These are phyloP conservation scores for Pseudocercospora macadamiae DNA, from an alignment of 2,329 filamentous ascomycete genomes.

Conservation along the genomic window DNA sequence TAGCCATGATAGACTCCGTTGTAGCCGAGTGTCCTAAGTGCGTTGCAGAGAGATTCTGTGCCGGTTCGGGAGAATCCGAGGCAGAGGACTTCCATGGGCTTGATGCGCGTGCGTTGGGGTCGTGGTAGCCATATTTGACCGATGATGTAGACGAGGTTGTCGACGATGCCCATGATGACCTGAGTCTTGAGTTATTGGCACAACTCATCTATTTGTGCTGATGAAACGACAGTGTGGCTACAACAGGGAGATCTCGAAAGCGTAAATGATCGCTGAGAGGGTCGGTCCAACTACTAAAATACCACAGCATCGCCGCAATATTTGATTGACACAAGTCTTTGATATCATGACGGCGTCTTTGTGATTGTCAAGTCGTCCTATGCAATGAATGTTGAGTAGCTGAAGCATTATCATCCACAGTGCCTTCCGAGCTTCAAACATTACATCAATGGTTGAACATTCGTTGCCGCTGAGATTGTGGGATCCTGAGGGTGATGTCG, in stretches of 20 bases:
- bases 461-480: background rate
- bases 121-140: background rate
- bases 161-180: background rate
- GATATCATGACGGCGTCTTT: background rate
- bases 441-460: background rate
- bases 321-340: background rate
- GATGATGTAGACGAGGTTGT: conserved; percentile 2
- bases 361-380: background rate
- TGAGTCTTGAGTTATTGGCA: too few relatives aligned
- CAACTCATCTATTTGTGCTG: too few relatives aligned
- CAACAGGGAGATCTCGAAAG: too few relatives aligned
- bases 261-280: too few relatives aligned
- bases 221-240: background rate
- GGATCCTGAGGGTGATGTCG: background rate
- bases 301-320: background rate
- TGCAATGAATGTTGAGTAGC: background rate
- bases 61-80: conserved; percentile 6
- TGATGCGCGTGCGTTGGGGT: background rate
- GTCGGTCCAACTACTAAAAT: background rate
- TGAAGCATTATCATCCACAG: background rate
- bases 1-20: conserved; percentile 2
- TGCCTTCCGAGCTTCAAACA: background rate
- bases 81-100: conserved; percentile 4
- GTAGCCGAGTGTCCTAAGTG: background rate
- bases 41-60: conserved; percentile 4